phyloP scores from a whole-genome alignment of 2,329 filamentous ascomycete genomes.

The Bipolaris gigantea region DNA sequence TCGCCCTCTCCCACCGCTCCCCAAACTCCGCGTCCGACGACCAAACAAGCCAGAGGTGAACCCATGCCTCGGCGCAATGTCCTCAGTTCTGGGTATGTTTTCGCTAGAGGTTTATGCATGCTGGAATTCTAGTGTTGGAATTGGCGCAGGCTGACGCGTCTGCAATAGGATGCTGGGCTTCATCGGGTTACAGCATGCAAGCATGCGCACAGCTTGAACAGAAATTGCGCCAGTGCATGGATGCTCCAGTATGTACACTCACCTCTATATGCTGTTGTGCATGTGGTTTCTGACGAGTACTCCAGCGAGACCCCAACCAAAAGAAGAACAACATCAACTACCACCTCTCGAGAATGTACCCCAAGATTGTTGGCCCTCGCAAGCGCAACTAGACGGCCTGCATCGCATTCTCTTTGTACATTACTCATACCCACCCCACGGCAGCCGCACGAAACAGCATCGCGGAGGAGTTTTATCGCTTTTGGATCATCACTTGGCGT shows the following conservation, averaged over 20 bases:
- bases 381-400: slow-evolving; percentile 58
- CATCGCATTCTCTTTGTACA: slow-evolving; percentile 24
- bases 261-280: neutral
- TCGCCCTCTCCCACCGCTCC: slow-evolving; percentile 60
- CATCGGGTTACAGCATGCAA: slow-evolving; percentile 67
- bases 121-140: neutral
- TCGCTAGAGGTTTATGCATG: neutral
- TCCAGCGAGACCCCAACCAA: slow-evolving; percentile 57
- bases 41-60: slow-evolving; percentile 65
- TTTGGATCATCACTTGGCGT: slow-evolving; percentile 24
- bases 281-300: slow-evolving; percentile 10
- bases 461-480: slow-evolving; percentile 24
- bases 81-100: slow-evolving; percentile 63
- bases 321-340: slow-evolving; percentile 87
- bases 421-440: slow-evolving; percentile 26
- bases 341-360: slow-evolving; percentile 78
- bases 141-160: slow-evolving; percentile 21
- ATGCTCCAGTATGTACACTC: slow-evolving; percentile 65
- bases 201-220: slow-evolving; percentile 64
- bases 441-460: slow-evolving; percentile 14
- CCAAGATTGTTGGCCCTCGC: slow-evolving; percentile 70
- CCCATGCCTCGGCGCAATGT: slow-evolving; percentile 68
- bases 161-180: slow-evolving; percentile 76
- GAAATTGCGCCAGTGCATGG: slow-evolving; percentile 72
- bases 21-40: slow-evolving; percentile 65